phyloP scores from a whole-genome alignment of 345 rosid genomes.

The Melaleuca alternifolia region DNA sequence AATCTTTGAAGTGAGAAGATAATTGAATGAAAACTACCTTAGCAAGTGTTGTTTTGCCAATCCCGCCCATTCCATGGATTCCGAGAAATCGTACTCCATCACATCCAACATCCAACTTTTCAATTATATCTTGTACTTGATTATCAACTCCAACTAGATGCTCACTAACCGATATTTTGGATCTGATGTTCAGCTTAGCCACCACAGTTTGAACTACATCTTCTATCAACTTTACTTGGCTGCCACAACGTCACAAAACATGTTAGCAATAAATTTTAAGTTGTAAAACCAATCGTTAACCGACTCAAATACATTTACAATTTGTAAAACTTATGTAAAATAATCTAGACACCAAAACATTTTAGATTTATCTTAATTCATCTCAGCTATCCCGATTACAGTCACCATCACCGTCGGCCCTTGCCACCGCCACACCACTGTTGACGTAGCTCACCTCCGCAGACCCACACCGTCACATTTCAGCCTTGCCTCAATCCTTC shows the following conservation, averaged over 20 bases:
- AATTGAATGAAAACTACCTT: not conserved
- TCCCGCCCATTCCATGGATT: not conserved
- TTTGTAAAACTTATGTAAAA: not conserved
- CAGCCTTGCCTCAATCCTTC: not conserved
- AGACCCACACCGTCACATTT: not conserved
- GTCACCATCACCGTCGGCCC: not conserved
- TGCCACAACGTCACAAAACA: not conserved
- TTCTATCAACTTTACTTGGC: not conserved
- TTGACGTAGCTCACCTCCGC: fast-evolving
- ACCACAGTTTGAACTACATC: not conserved
- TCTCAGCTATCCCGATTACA: not conserved
- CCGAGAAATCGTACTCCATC: not conserved
- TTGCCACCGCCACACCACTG: fast-evolving
- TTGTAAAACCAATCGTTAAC: not conserved
- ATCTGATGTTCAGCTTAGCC: not conserved
- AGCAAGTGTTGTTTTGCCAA: not conserved
- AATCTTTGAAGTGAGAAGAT: not conserved
- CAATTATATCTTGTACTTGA: not conserved
- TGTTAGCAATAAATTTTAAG: not conserved
- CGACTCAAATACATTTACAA: not conserved
- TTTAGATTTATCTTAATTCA: no score
- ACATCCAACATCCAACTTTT: not conserved
- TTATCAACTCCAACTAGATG: not conserved
- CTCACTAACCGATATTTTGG: not conserved
- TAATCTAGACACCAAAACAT: not conserved